Conservation (phyloP, 2,329 filamentous ascomycete genomes). For the Stagonosporopsis vannaccii region DNA sequence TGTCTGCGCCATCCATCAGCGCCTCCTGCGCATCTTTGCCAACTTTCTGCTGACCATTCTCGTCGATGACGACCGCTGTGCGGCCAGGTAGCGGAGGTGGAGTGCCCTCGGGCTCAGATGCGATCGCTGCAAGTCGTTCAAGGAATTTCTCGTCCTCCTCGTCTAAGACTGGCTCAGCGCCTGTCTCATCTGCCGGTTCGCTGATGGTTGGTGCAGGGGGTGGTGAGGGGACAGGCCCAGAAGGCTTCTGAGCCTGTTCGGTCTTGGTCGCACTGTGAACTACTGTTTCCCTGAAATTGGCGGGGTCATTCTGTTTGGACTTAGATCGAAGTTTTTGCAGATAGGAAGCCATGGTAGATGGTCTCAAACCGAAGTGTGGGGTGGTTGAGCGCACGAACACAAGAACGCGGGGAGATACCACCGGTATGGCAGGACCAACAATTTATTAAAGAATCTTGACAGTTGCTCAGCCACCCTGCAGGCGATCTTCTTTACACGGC, state of each 20-base stretch:
- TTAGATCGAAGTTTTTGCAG: slow-evolving; percentile 45
- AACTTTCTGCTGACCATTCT: slow-evolving; percentile 43
- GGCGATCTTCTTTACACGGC: slow-evolving; percentile 26
- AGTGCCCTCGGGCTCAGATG: slow-evolving; percentile 48
- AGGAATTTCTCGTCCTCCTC: slow-evolving; percentile 68
- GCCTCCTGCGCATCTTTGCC: slow-evolving; percentile 56
- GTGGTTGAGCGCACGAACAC: neutral
- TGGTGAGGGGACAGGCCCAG: slow-evolving; percentile 22
- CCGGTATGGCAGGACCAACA: slow-evolving; percentile 3
- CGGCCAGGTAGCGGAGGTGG: slow-evolving; percentile 53
- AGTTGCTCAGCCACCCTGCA: slow-evolving; percentile 14
- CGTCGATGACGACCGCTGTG: slow-evolving; percentile 42
- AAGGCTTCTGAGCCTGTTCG: slow-evolving; percentile 34
- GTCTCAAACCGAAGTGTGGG: slow-evolving; percentile 4
- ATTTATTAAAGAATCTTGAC: slow-evolving; percentile 1
- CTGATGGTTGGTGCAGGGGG: slow-evolving; percentile 32
- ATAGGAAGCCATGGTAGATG: slow-evolving; percentile 39
- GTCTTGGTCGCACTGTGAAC: slow-evolving; percentile 18
- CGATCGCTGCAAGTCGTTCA: slow-evolving; percentile 57
- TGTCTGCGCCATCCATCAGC: slow-evolving; percentile 55
- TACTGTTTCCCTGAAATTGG: slow-evolving; percentile 20
- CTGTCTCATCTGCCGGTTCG: slow-evolving; percentile 38
- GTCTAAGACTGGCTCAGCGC: slow-evolving; percentile 58
- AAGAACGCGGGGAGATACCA: neutral
- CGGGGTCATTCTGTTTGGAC: slow-evolving; percentile 38